These are phyloP conservation scores for Fusarium redolens DNA, from an alignment of 2,329 filamentous ascomycete species.

Conservation along the genomic window DNA sequence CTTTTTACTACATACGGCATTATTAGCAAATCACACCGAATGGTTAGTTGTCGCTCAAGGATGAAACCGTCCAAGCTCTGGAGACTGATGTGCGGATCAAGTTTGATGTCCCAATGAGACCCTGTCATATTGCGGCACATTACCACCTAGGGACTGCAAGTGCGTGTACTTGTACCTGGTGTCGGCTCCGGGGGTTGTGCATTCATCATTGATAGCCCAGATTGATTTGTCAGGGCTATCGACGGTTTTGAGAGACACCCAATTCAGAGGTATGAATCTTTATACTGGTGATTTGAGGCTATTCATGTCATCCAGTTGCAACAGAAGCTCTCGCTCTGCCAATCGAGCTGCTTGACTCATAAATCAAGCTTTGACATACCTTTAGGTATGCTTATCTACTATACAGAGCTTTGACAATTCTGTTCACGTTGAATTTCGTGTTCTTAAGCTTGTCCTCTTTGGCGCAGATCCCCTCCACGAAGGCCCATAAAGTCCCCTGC, in stretches of 20 bases:
- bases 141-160: not conserved
- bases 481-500: constrained; percentile 9
- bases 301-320: not conserved
- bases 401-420: constrained; percentile 10
- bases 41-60: constrained; percentile 3
- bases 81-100: constrained; percentile 26
- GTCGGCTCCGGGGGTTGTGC: constrained; percentile 42
- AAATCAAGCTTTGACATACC: not conserved
- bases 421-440: constrained; percentile 8
- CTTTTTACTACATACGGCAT: not conserved
- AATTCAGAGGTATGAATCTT: constrained; percentile 1
- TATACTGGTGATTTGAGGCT: not conserved
- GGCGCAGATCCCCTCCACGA: constrained; percentile 15
- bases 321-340: not conserved
- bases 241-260: not conserved
- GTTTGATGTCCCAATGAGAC: constrained; percentile 14
- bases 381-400: not conserved
- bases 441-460: constrained; percentile 27
- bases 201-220: constrained; percentile 20
- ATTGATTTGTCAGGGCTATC: constrained; percentile 38
- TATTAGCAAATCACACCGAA: constrained; percentile 28
- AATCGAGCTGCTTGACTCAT: not conserved
- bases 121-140: constrained; percentile 30
- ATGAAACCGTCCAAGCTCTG: constrained; percentile 16
- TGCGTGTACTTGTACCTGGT: constrained; percentile 24